Conservation (phyloP, 176 grass and related monocot species). For the Triticum turgidum region DNA sequence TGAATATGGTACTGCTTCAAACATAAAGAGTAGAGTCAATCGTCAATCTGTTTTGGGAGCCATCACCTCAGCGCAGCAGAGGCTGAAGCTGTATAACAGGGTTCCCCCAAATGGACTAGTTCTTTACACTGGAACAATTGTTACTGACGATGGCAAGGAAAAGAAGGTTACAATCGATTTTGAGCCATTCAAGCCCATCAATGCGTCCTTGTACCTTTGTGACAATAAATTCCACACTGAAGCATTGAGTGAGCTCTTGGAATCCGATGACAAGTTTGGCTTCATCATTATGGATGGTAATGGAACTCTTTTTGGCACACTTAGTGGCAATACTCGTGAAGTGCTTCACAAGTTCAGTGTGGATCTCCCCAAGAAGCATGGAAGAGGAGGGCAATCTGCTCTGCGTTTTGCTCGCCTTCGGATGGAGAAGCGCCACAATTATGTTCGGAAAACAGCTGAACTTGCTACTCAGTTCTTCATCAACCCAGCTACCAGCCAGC, state of each 20-base stretch:
- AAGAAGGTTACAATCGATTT: conserved; percentile 84
- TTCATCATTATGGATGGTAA: conserved; percentile 86
- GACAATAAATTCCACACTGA: conserved; percentile 81
- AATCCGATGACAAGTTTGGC: conserved; percentile 78
- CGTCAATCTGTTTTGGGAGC: conserved; percentile 65
- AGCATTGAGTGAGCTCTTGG: conserved; percentile 74
- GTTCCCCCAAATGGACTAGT: conserved; percentile 69
- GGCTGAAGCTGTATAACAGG: conserved; percentile 77
- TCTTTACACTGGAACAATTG: conserved; percentile 73
- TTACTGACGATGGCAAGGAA: conserved; percentile 80
- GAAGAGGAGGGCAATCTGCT: conserved; percentile 73
- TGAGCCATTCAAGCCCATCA: conserved; percentile 71
- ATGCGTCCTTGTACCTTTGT: conserved; percentile 72
- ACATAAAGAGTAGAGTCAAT: conserved; percentile 72
- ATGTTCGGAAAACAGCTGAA: conserved; percentile 78
- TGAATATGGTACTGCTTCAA: conserved; percentile 82
- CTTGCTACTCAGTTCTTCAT: conserved; percentile 80
- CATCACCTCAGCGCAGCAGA: conserved; percentile 81
- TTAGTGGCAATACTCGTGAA: conserved; percentile 74
- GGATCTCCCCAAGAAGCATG: conserved; percentile 83
- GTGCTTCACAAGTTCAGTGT: conserved; percentile 75
- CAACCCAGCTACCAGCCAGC: conserved; percentile 77
- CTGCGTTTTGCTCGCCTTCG: conserved; percentile 67
- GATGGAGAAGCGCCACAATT: conserved; percentile 82
- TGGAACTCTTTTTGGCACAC: conserved; percentile 71